Base-by-base conservation (phyloP, 148 eudicot species). In the Persicaria tinctoria region DNA sequence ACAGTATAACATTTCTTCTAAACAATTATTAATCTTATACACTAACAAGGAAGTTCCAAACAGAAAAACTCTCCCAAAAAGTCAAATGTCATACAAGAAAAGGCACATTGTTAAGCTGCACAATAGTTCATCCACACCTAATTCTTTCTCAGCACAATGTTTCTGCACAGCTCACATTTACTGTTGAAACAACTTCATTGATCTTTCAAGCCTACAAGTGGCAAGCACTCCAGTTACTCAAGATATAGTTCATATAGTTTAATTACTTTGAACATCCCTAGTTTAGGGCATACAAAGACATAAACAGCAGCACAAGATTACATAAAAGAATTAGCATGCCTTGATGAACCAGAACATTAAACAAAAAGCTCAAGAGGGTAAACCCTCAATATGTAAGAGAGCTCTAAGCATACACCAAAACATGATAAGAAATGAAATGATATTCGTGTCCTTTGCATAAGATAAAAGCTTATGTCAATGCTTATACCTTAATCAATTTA, bases 11-110 rank as follows among this genome's bases (percentile, higher is more conserved):
- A 41, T 17, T 66, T 66, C 48, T 44, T 38, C 8, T 66, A 66
- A 0, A 66, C 47, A 66, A 5, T 44, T 66, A 66, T 10, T 47
- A 66, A 66, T 1, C 44, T 41, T 14, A 14, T 66, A 64, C 47
- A 64, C 8, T 64, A 64, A 17, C 41, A 64, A 57, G 56, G 56
- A 53, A 11, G 56, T 17, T 53, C 56, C 56, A 53, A 53, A 13
- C 38, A 60, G 11, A 60, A 60, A 60, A 41, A 41, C 41, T 60
- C 38, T 60, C 66, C 27, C 27, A 23, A 23, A 23, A 23, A 32
- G 41, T 23, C 44, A 23, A 27, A 60, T 60, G 44, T 60, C 68
- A 60, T 57, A 57, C 63, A 57, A 18, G 63, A 57, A 57, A 57
- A 57, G 32, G 68, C 68, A 23, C 20, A 60, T 41, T 20, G 5